Evolutionary conservation across 1,284 basidiomycete genomes (phyloP), one percentile per base, ranked within the genome.

Genomic region (Puccinia coronata): DNA sequence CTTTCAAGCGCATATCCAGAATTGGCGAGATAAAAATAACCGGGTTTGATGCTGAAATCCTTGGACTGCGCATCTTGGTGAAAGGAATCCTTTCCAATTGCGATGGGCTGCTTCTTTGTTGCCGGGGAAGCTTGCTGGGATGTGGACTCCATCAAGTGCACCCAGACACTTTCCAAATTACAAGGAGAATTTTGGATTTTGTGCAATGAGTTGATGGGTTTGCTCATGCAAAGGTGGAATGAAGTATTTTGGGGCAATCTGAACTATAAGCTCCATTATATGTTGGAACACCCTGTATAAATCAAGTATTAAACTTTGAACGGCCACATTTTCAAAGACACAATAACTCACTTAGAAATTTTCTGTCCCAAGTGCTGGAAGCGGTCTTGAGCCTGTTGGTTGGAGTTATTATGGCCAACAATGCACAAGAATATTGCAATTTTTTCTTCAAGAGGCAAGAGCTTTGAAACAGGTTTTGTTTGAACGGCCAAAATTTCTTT

Each of bases 61-160:
- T 41, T 63, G 0, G 82, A 47, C 0, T 83, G 83, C 2, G 87
- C 84, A 63, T 55, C 43, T 6, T 74, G 63, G 86, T 0, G 86
- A 82, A 34, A 87, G 41, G 11, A 81, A 67, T 31, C 87, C 87
- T 82, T 88, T 88, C 0, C 84, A 83, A 82, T 88, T 85, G 0
- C 85, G 83, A 47, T 85, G 83, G 6, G 77, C 78, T 39, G 84
- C 82, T 0, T 82, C 81, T 4, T 86, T 84, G 5, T 43, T 75
- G 12, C 82, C 77, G 23, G 86, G 82, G 20, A 86, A 83, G 31
- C 41, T 83, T n/a, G 83, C 85, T 51, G 84, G 82, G 53, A 88
- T 85, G 70, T 88, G 87, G 23, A 84, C 87, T 0, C 87, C 87
- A 85, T 89, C 88, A 34, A 89, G 84, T 28, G 87, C 88, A 36